Evolutionary conservation across 192 early-diverging fungal species (phyloP).

Genomic region (Dissophora globulifera): DNA sequence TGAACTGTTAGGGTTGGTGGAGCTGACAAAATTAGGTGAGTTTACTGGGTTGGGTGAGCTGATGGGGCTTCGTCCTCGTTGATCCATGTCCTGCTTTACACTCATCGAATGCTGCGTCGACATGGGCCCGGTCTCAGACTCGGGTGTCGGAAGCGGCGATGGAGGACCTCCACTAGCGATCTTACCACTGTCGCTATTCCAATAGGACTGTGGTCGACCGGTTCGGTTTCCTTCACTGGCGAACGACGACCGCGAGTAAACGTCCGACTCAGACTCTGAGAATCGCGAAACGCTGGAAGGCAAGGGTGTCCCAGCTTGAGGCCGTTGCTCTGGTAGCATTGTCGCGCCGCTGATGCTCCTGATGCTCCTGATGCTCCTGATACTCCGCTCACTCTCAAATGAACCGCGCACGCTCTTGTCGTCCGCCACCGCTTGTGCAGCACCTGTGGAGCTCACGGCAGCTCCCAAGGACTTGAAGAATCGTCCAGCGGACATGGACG

Average conservation of each 20-base stretch:
- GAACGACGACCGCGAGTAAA: slow-evolving; percentile 1
- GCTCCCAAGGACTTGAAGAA: slow-evolving; percentile 50
- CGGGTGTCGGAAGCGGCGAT: too few species aligned
- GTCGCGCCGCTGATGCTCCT: slow-evolving; percentile 10
- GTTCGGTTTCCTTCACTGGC: slow-evolving; percentile 1
- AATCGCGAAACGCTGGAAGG: not conserved
- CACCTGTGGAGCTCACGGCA: slow-evolving; percentile 7
- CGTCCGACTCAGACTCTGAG: not conserved
- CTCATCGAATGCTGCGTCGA: too few species aligned
- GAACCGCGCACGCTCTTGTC: slow-evolving; percentile 19
- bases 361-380: slow-evolving; percentile 23
- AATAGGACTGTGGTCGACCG: not conserved
- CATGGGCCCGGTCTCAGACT: too few species aligned
- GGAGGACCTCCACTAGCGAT: not conserved
- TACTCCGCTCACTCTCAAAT: slow-evolving; percentile 34
- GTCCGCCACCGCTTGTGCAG: slow-evolving; percentile 10
- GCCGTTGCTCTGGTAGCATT: too few species aligned
- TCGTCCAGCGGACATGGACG: slow-evolving; percentile 35
- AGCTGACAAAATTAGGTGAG: not conserved
- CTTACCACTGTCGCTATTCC: not conserved
- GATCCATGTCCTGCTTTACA: too few species aligned
- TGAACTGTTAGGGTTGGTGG: not conserved
- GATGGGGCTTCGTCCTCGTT: too few species aligned
- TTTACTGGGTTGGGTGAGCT: too few species aligned
- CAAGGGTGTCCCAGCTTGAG: not conserved